Percentiles rank a stretch among this genome's conserved stretches.
Conservation (phyloP, 2,329 filamentous ascomycete genomes). For the Ceratocystis lukuohia region DNA sequence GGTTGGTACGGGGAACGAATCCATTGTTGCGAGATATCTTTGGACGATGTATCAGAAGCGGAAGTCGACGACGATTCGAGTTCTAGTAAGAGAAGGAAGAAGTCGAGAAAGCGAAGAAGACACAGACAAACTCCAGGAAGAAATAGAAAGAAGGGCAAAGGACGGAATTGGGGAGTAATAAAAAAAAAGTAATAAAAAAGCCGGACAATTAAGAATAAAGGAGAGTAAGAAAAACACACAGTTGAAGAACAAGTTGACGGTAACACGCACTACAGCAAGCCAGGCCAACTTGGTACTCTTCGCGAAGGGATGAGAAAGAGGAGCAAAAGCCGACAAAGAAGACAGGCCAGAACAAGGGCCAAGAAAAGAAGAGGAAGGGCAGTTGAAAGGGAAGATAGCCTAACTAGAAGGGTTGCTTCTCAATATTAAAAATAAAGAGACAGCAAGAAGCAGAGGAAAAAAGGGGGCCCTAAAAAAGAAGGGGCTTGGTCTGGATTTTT, state of each 20-base stretch:
- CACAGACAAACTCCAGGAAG: background rate
- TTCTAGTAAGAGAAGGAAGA: background rate
- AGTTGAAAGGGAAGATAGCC: background rate
- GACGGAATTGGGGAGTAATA: constrained; percentile 8
- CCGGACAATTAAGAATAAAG: constrained; percentile 15
- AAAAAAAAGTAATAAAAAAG: constrained; percentile 5
- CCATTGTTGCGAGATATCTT: constrained; percentile 14
- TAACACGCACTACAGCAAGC: background rate
- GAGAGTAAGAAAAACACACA: constrained; percentile 8
- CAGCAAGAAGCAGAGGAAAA: constrained; percentile 14
- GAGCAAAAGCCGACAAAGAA: background rate
- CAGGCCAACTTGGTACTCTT: constrained; percentile 5
- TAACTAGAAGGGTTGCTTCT: background rate
- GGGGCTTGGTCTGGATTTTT: background rate
- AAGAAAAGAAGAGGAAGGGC: background rate
- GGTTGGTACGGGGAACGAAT: constrained; percentile 43
- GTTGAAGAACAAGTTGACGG: background rate
- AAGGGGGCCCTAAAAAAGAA: background rate
- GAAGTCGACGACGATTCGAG: constrained; percentile 7
- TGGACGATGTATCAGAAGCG: background rate
- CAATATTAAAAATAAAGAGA: constrained; percentile 9
- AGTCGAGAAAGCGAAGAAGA: constrained; percentile 8
- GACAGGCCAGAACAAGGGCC: background rate
- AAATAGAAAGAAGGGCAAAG: constrained; percentile 3
- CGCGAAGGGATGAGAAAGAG: constrained; percentile 4